A percentile compares a stretch with the other conserved stretches of the same genome.
phyloP scores from a whole-genome alignment of 768 basidiomycete species.

The Mycena alexandri region DNA sequence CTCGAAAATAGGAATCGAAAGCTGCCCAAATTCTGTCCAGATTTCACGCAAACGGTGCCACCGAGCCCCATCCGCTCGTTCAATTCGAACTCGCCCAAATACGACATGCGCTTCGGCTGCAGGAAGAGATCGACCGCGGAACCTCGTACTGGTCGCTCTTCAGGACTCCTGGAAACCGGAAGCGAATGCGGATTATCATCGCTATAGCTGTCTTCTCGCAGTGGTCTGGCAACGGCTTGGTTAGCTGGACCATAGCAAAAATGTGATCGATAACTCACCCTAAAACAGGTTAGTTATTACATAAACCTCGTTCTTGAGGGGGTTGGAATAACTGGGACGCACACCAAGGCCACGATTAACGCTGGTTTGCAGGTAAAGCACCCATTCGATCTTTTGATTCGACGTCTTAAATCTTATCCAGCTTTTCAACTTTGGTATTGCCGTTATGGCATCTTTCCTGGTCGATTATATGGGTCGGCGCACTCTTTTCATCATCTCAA shows the following conservation, averaged over 20 bases:
- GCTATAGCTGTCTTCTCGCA: slow-evolving; percentile 79
- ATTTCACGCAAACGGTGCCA: slow-evolving; percentile 76
- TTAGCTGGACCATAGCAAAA: slow-evolving; percentile 45
- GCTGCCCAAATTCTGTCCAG: slow-evolving; percentile 74
- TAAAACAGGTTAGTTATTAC: slow-evolving; percentile 59
- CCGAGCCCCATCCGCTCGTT: slow-evolving; percentile 71
- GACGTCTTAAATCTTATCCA: slow-evolving; percentile 37
- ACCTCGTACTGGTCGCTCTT: slow-evolving; percentile 68
- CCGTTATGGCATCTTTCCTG: slow-evolving; percentile 69
- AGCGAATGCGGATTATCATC: slow-evolving; percentile 76
- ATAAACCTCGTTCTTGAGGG: slow-evolving; percentile 76
- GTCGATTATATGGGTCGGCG: slow-evolving; percentile 79
- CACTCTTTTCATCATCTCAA: slow-evolving; percentile 75
- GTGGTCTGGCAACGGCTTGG: slow-evolving; percentile 81
- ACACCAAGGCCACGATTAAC: slow-evolving; percentile 72
- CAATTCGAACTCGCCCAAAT: slow-evolving; percentile 76
- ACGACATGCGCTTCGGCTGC: slow-evolving; percentile 72
- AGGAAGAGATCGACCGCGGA: slow-evolving; percentile 64
- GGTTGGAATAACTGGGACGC: slow-evolving; percentile 67
- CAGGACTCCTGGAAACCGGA: slow-evolving; percentile 74
- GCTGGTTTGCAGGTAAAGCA: slow-evolving; percentile 66
- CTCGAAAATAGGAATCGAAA: slow-evolving; percentile 59
- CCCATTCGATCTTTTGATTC: neutral
- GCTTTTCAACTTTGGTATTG: slow-evolving; percentile 75
- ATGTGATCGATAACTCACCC: neutral